phyloP scores from a whole-genome alignment of 129 eudicot genomes.

The Sambucus nigra region DNA sequence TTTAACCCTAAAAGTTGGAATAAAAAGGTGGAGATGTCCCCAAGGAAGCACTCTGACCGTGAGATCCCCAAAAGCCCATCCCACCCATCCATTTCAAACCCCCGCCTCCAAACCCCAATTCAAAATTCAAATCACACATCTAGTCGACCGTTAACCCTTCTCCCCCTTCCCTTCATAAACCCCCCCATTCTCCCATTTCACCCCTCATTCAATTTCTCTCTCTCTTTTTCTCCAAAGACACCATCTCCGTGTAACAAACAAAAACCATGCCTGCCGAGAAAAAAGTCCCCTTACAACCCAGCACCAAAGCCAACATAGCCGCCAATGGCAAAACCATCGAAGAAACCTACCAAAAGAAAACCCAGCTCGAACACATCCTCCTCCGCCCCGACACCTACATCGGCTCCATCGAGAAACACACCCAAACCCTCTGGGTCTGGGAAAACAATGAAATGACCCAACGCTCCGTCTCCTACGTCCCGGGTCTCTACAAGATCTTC shows the following conservation, averaged over 20 bases:
- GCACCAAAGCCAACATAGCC: conserved; percentile 50
- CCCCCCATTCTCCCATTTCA: not conserved
- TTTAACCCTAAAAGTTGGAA: no score
- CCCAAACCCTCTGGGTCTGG: conserved; percentile 59
- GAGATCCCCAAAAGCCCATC: no score
- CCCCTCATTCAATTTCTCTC: conserved; percentile 6
- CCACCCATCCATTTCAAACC: not conserved
- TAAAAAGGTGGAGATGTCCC: no score
- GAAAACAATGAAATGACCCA: conserved; percentile 39
- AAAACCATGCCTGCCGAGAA: conserved; percentile 24
- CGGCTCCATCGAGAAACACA: conserved; percentile 80
- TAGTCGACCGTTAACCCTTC: conserved; percentile 3
- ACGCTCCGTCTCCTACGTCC: conserved; percentile 40
- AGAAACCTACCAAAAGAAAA: conserved; percentile 82
- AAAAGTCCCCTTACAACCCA: conserved; percentile 46
- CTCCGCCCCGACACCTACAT: conserved; percentile 94
- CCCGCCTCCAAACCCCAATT: conserved; percentile 9
- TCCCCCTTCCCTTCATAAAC: not conserved
- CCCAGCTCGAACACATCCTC: conserved; percentile 96
- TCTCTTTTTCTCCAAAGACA: conserved; percentile 14
- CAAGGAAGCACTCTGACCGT: no score
- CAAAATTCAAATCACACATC: conserved; percentile 30
- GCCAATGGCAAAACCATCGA: conserved; percentile 55
- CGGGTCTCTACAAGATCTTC: conserved; percentile 90
- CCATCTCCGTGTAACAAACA: conserved; percentile 27